Percentiles rank a stretch among this genome's conserved stretches.
These are phyloP conservation scores for Apiospora kogelbergensis DNA, from an alignment of 2,329 filamentous ascomycete species.

Conservation along the genomic window DNA sequence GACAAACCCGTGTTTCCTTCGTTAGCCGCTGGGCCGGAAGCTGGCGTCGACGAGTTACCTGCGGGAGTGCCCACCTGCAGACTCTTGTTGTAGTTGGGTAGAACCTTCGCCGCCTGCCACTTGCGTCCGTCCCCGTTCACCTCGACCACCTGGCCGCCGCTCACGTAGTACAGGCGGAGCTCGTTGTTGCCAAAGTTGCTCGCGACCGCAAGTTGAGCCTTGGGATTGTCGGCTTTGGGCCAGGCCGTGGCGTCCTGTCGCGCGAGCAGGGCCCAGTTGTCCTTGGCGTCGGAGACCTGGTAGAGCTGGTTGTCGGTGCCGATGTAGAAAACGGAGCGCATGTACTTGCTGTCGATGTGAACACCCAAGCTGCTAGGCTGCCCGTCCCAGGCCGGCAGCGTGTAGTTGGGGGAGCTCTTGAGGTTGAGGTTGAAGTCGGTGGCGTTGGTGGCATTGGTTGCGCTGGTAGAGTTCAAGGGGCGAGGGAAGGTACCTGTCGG, in stretches of 20 bases:
- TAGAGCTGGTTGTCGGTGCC: slow-evolving; percentile 37
- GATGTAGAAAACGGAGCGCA: slow-evolving; percentile 37
- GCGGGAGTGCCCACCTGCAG: slow-evolving; percentile 9
- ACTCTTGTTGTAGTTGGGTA: slow-evolving; percentile 27
- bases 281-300: slow-evolving; percentile 29
- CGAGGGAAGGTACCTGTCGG: slow-evolving; percentile 33
- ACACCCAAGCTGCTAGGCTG: slow-evolving; percentile 27
- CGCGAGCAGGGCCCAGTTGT: slow-evolving; percentile 27
- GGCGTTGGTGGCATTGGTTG: slow-evolving; percentile 26
- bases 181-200: slow-evolving; percentile 23
- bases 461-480: slow-evolving; percentile 25
- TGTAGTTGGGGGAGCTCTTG: slow-evolving; percentile 24
- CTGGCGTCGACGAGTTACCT: slow-evolving; percentile 6
- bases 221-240: slow-evolving; percentile 24
- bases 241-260: slow-evolving; percentile 17
- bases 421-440: slow-evolving; percentile 19
- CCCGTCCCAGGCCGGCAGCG: slow-evolving; percentile 32
- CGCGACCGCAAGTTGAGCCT: slow-evolving; percentile 31
- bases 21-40: neutral
- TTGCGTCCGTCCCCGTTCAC: slow-evolving; percentile 26
- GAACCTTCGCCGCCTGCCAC: slow-evolving; percentile 29
- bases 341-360: slow-evolving; percentile 27
- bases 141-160: slow-evolving; percentile 31
- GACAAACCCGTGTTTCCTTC: slow-evolving; percentile 25
- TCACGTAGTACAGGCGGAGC: slow-evolving; percentile 35